phyloP scores from a whole-genome alignment of 1,284 basidiomycete species.

The Rugosomyces carneus region DNA sequence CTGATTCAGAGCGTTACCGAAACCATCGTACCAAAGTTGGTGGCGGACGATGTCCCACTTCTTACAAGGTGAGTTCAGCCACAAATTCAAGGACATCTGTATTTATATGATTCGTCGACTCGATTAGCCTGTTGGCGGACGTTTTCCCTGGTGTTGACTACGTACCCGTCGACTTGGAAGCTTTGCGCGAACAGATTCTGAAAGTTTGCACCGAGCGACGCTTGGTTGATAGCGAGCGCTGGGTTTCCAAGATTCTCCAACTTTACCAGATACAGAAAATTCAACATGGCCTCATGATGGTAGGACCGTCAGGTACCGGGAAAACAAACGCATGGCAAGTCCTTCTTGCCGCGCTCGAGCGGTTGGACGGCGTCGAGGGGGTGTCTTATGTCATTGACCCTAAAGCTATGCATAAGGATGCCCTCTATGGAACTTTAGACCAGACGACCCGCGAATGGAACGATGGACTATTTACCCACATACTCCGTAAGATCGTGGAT shows the following conservation, averaged over 20 bases:
- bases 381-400: slow-evolving; percentile 97
- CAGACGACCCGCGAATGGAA: slow-evolving; percentile 99
- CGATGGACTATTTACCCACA: slow-evolving; percentile 97
- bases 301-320: slow-evolving; percentile 94
- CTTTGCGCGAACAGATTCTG: slow-evolving; percentile 78
- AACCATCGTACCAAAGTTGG: slow-evolving; percentile 97
- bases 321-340: slow-evolving; percentile 98
- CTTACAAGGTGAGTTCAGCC: slow-evolving; percentile 66
- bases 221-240: slow-evolving; percentile 80
- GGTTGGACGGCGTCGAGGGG: slow-evolving; percentile 89
- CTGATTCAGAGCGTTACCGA: slow-evolving; percentile 99
- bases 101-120: slow-evolving; percentile 4
- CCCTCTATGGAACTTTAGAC: slow-evolving; percentile 95
- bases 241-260: slow-evolving; percentile 96
- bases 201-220: slow-evolving; percentile 86
- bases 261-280: slow-evolving; percentile 99
- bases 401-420: slow-evolving; percentile 98
- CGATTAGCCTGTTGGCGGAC: slow-evolving; percentile 80
- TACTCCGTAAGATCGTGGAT: slow-evolving; percentile 96
- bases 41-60: slow-evolving; percentile 94
- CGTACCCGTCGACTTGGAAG: slow-evolving; percentile 82
- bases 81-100: neutral
- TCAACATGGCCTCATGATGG: slow-evolving; percentile 99
- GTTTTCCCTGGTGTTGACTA: slow-evolving; percentile 98
- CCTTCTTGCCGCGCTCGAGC: slow-evolving; percentile 84